These are phyloP conservation scores for Lipomyces sp. DNA, from an alignment of 805 yeast genomes.

Conservation along the genomic window DNA sequence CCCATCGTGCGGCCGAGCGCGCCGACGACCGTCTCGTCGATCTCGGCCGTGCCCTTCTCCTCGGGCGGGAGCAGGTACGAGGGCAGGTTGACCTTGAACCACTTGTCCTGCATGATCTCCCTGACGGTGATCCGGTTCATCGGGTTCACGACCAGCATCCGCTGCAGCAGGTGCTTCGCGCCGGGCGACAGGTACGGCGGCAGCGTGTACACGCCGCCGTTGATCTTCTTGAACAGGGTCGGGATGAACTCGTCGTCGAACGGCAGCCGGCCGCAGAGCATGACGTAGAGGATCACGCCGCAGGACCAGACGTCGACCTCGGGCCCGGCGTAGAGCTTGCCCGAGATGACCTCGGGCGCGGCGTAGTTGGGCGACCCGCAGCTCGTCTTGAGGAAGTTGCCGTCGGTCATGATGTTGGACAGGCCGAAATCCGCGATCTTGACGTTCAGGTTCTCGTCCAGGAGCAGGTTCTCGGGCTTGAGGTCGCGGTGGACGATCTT, in stretches of 20 bases:
- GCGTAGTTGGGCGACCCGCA: conserved; percentile 98
- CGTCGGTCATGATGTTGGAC: conserved; percentile 95
- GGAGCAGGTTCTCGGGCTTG: conserved; percentile 87
- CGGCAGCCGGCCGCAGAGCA: conserved; percentile 93
- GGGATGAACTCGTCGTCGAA: conserved; percentile 97
- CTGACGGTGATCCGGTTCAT: conserved; percentile 87
- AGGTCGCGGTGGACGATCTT: conserved; percentile 95
- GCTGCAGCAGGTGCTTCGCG: conserved; percentile 74
- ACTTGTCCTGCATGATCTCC: conserved; percentile 88
- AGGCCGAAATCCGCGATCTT: conserved; percentile 96
- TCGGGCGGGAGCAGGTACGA: conserved; percentile 70
- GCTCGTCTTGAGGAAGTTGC: conserved; percentile 87
- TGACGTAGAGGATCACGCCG: conserved; percentile 91
- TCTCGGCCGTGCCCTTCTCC: conserved; percentile 39
- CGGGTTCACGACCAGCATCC: conserved; percentile 94
- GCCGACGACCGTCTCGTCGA: conserved; percentile 72
- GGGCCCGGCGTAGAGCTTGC: conserved; percentile 94
- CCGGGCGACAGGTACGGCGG: conserved; percentile 85
- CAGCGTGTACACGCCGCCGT: conserved; percentile 83
- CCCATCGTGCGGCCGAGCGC: conserved; percentile 84
- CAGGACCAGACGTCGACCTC: conserved; percentile 98
- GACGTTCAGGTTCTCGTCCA: conserved; percentile 87
- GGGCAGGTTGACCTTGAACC: conserved; percentile 82
- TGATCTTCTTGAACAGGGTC: conserved; percentile 84
- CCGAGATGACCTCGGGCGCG: conserved; percentile 94